These are phyloP conservation scores for Wallacemonas rigidus DNA, from an alignment of 208 protist genomes.

Conservation along the genomic window DNA sequence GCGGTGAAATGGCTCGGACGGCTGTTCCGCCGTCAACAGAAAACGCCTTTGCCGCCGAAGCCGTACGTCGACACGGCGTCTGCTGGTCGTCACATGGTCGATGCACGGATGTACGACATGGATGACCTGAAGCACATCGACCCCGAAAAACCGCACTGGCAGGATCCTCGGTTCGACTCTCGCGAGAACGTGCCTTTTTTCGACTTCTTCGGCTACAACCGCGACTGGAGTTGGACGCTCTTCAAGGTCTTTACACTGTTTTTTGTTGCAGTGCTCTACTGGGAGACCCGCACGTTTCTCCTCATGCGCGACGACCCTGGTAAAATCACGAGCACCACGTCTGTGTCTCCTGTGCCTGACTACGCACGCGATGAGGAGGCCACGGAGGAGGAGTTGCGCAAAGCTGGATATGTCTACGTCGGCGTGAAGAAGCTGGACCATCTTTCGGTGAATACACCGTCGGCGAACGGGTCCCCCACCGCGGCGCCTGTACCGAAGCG, in stretches of 20 bases:
- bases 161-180: conserved; percentile 80
- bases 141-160: conserved; percentile 89
- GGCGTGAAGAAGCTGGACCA: conserved; percentile 83
- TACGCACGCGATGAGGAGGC: conserved; percentile 79
- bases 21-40: conserved; percentile 34
- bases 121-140: conserved; percentile 77
- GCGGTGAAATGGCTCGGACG: conserved; percentile 76
- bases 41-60: conserved; percentile 85
- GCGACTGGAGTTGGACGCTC: conserved; percentile 89
- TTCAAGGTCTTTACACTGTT: conserved; percentile 71
- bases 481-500: not conserved
- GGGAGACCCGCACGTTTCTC: conserved; percentile 61
- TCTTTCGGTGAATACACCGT: conserved; percentile 30
- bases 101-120: conserved; percentile 63
- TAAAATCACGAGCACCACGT: conserved; percentile 65
- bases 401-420: conserved; percentile 78
- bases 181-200: conserved; percentile 81
- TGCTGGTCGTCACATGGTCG: conserved; percentile 63
- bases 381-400: conserved; percentile 79
- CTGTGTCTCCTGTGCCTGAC: conserved; percentile 65
- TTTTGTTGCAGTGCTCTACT: conserved; percentile 67
- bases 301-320: conserved; percentile 56
- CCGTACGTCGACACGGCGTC: conserved; percentile 84
- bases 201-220: conserved; percentile 88
- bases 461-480: not conserved